phyloP scores from a whole-genome alignment of 2,329 filamentous ascomycete genomes.

The Aspergillus thermomutatus region DNA sequence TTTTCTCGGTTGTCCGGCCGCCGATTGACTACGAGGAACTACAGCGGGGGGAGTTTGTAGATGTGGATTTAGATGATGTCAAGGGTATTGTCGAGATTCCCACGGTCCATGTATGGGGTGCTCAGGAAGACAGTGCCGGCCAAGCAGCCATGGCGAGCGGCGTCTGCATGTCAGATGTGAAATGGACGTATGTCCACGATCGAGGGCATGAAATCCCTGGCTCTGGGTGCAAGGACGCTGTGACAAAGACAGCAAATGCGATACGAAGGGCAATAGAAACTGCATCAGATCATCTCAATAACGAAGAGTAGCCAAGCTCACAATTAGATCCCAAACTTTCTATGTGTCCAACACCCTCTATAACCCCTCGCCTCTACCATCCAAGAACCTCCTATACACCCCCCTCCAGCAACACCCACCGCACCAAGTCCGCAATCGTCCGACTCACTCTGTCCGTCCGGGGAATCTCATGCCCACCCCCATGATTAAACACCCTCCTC shows the following conservation, averaged over 20 bases:
- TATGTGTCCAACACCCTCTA: background rate
- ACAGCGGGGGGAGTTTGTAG: background rate
- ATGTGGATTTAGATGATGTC: background rate
- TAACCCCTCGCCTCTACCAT: background rate
- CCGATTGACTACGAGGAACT: conserved; percentile 5
- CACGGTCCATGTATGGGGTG: conserved; percentile 17
- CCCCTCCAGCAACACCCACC: conserved; percentile 26
- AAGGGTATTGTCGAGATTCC: conserved; percentile 8
- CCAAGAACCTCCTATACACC: background rate
- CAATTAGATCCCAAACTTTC: background rate
- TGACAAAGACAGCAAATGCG: background rate
- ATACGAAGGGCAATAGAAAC: background rate
- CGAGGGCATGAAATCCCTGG: conserved; percentile 13
- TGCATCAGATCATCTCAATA: background rate
- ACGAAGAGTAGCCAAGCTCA: background rate
- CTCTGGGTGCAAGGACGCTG: background rate
- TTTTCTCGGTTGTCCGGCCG: conserved; percentile 14
- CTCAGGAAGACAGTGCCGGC: background rate
- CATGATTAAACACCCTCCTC: conserved; percentile 37
- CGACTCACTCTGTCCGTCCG: conserved; percentile 28
- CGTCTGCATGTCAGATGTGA: conserved; percentile 6
- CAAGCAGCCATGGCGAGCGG: conserved; percentile 1
- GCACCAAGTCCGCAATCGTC: conserved; percentile 29
- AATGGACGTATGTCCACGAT: conserved; percentile 11
- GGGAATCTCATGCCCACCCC: conserved; percentile 45